These are phyloP conservation scores for Seiridium unicorne DNA, from an alignment of 2,329 filamentous ascomycete genomes.

Conservation along the genomic window DNA sequence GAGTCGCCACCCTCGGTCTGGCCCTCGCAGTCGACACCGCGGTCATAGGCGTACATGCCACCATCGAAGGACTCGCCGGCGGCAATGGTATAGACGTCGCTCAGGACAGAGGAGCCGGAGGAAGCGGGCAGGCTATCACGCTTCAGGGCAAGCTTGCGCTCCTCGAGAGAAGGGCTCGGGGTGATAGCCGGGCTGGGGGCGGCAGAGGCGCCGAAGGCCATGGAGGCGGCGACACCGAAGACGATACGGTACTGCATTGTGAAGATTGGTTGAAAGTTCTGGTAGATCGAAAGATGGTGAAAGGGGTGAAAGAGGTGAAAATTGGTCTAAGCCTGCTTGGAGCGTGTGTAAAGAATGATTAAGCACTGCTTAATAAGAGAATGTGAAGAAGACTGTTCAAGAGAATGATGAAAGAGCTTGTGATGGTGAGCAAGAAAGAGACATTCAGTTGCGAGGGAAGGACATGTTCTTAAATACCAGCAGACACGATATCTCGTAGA, in stretches of 20 bases:
- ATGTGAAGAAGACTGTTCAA: constrained; percentile 2
- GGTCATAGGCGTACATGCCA: constrained; percentile 44
- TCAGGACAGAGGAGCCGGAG: constrained; percentile 6
- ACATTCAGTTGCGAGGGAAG: neutral
- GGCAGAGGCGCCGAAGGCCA: constrained; percentile 11
- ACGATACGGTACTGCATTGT: constrained; percentile 22
- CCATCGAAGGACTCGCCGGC: constrained; percentile 36
- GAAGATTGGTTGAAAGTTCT: neutral
- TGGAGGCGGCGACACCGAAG: constrained; percentile 14
- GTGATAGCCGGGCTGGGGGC: neutral
- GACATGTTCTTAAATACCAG: neutral
- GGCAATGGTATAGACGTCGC: constrained; percentile 14
- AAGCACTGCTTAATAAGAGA: constrained; percentile 6
- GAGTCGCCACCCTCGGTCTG: constrained; percentile 41
- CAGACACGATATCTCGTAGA: neutral
- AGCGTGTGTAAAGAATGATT: constrained; percentile 5
- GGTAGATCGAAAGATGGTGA: neutral
- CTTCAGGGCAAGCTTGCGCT: neutral
- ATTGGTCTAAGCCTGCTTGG: constrained; percentile 4
- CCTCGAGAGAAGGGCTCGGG: neutral
- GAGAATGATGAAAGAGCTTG: neutral
- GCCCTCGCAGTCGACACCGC: constrained; percentile 39
- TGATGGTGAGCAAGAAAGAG: neutral
- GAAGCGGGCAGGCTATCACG: constrained; percentile 5
- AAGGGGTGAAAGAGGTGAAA: neutral